Conservation (phyloP, 116 monocot genomes). For the Trichopus zeylanicus region DNA sequence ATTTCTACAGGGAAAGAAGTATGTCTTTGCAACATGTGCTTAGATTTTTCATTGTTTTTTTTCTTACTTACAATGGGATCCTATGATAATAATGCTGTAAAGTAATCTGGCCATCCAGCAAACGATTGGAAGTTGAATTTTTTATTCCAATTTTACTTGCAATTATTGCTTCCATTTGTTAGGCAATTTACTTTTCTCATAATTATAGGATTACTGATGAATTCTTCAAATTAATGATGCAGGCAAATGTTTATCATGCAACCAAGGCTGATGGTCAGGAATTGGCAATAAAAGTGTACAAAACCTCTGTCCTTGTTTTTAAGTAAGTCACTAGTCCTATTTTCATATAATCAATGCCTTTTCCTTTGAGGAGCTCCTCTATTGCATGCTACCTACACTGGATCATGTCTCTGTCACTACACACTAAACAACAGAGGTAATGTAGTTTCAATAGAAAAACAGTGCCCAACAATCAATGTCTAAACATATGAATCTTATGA, state of each 20-base stretch:
- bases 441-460: too few relatives aligned
- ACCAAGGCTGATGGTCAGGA: conserved; percentile 84
- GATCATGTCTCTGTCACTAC: too few relatives aligned
- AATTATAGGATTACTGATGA: not conserved
- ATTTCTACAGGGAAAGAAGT: conserved; percentile 99
- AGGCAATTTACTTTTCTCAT: not conserved
- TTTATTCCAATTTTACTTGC: not conserved
- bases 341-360: not conserved
- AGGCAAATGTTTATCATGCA: conserved; percentile 99
- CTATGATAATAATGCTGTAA: not conserved
- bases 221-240: conserved; percentile 4
- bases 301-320: conserved; percentile 98
- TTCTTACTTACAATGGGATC: not conserved
- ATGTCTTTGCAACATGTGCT: not conserved
- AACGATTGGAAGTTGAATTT: not conserved
- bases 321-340: conserved; percentile 43
- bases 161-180: not conserved
- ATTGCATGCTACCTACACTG: too few relatives aligned
- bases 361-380: not conserved
- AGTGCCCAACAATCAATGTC: too few relatives aligned
- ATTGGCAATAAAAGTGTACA: conserved; percentile 95
- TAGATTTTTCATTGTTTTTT: not conserved
- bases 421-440: too few relatives aligned
- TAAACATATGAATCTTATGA: too few relatives aligned
- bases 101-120: not conserved